These are phyloP conservation scores for Solanum chilense DNA, from an alignment of 257 asterid genomes.

Conservation along the genomic window DNA sequence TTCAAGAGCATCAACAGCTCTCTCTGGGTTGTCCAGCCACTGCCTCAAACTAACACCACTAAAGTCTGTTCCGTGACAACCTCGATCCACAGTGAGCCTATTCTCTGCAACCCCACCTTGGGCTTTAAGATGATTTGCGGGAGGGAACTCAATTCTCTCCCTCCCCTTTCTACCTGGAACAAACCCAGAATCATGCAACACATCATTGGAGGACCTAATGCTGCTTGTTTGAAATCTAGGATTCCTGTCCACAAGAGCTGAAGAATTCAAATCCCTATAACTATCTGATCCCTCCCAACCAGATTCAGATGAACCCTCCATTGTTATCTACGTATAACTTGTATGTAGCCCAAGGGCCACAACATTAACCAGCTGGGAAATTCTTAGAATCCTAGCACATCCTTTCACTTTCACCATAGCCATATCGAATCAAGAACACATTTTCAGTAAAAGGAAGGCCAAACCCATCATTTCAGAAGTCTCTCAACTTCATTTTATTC, in stretches of 20 bases:
- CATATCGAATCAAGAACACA: slow-evolving; percentile 31
- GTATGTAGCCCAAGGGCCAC: slow-evolving; percentile 24
- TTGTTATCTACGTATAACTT: slow-evolving; percentile 25
- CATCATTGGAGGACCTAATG: slow-evolving; percentile 38
- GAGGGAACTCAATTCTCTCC: slow-evolving; percentile 25
- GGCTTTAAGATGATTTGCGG: slow-evolving; percentile 8
- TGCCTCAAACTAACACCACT: slow-evolving; percentile 71
- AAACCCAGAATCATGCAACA: slow-evolving; percentile 47
- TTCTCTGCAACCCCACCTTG: slow-evolving; percentile 19
- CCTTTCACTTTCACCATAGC: slow-evolving; percentile 17
- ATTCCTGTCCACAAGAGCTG: slow-evolving; percentile 37
- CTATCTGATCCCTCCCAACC: slow-evolving; percentile 66
- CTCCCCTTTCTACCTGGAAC: slow-evolving; percentile 37
- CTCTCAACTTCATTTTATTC: background rate
- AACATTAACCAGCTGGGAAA: slow-evolving; percentile 6
- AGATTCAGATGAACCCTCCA: slow-evolving; percentile 91
- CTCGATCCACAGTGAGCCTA: slow-evolving; percentile 7
- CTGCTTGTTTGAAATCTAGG: slow-evolving; percentile 29
- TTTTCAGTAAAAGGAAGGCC: background rate
- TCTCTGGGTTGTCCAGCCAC: slow-evolving; percentile 83
- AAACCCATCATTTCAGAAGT: background rate
- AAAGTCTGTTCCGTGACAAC: slow-evolving; percentile 20
- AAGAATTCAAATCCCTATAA: slow-evolving; percentile 54
- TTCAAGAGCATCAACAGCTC: slow-evolving; percentile 66
- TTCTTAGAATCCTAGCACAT: slow-evolving; percentile 8